Base-by-base conservation (phyloP, 202 grass and related monocot species). In the Musa balbisiana region DNA sequence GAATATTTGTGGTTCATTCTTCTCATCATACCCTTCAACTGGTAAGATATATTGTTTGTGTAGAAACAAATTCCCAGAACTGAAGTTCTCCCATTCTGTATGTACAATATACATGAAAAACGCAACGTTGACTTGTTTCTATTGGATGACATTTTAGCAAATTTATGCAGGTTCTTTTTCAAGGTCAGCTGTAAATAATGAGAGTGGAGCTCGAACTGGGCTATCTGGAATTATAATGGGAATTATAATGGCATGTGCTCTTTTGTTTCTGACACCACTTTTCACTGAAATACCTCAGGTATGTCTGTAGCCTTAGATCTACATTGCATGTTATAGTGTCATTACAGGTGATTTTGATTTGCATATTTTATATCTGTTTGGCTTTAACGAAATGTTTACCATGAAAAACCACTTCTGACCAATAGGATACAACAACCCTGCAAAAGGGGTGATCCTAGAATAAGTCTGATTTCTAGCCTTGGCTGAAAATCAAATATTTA, bases 271-370 rank as follows among this genome's bases (percentile, higher is more conserved):
- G 87, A 98, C 94, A 60, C 90, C 90, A 80, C 83, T 98, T 83
- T 98, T 93, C 82, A 93, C 80, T 75, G 90, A 98, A 60, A 98
- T 98, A 82, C 94, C 94, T 86, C 94, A 98, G 90, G 94, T 91
- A 84, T 67, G 77, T 26, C 73, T 53, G 2, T 21, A 20, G 33
- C 56, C 62, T 52, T 72, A 67, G 33, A 70, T 27, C 68, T 55
- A 69, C 67, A 3, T 67, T 5, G 33, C 33, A 8, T 43, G 33
- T 43, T 43, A 6, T 43, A 43, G 33, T 43, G 33, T 43, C 33
- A 43, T 43, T 43, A 43, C 33, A 43, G 5, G 33, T 43, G 33
- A 43, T 43, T 43, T 43, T 43, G 33, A 43, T 43, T 43, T 43
- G 33, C 33, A 8, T 43, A 43, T 43, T 43, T 8, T 43, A 43